These are phyloP conservation scores for Ustulina deusta DNA, from an alignment of 2,329 filamentous ascomycete genomes.

Conservation along the genomic window DNA sequence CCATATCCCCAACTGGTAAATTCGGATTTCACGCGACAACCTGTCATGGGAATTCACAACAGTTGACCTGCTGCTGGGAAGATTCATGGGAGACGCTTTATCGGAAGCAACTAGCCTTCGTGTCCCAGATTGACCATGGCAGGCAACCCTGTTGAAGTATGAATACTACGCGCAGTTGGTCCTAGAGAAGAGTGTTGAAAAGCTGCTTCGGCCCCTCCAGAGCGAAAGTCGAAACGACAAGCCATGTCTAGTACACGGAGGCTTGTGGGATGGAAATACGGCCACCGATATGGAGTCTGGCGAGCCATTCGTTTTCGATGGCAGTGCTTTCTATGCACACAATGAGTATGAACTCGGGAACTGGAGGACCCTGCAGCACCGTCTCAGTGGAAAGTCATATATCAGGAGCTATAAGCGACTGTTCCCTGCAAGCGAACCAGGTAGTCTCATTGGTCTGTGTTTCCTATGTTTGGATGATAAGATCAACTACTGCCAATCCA, in stretches of 20 bases:
- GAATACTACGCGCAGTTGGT: not conserved
- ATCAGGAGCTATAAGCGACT: no score
- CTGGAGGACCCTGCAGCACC: no score
- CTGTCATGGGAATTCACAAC: conserved; percentile 32
- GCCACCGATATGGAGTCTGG: conserved; percentile 47
- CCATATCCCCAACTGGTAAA: conserved; percentile 42
- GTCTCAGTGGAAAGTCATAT: no score
- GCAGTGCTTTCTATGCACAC: conserved; percentile 51
- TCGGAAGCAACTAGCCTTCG: conserved; percentile 35
- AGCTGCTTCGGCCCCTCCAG: conserved; percentile 50
- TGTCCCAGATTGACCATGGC: not conserved
- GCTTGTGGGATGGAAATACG: conserved; percentile 53
- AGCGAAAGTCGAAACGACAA: conserved; percentile 48
- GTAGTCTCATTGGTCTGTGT: no score
- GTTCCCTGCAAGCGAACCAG: no score
- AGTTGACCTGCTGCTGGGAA: conserved; percentile 38
- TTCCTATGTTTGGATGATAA: no score
- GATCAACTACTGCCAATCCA: no score
- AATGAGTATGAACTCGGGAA: conserved; percentile 49
- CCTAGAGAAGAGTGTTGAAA: not conserved
- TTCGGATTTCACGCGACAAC: conserved; percentile 49
- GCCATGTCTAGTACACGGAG: conserved; percentile 51
- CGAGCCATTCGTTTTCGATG: conserved; percentile 51
- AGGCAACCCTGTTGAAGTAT: not conserved
- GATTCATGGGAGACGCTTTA: conserved; percentile 44